Evolutionary conservation across 2,329 filamentous ascomycete species (phyloP).

Genomic region (Calycina herbarum): DNA sequence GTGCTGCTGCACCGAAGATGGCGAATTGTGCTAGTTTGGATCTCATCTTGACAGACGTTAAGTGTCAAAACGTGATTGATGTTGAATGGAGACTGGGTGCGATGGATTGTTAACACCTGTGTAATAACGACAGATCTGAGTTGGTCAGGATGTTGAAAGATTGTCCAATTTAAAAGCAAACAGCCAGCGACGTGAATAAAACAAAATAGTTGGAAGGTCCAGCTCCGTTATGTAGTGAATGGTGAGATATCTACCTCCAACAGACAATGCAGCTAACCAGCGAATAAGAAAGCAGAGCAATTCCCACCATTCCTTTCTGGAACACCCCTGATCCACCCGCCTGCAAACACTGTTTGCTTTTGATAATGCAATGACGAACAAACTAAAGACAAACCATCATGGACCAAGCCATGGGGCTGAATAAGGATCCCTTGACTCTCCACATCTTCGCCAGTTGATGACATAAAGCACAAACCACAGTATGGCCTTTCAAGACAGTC

Average conservation of each 20-base stretch:
- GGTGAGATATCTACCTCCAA: too few relatives aligned
- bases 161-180: neutral
- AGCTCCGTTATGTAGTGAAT: too few relatives aligned
- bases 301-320: conserved; percentile 10
- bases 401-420: too few relatives aligned
- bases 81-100: neutral
- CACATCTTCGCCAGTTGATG: too few relatives aligned
- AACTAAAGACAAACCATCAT: too few relatives aligned
- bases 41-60: conserved; percentile 9
- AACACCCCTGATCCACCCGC: conserved; percentile 9
- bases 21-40: conserved; percentile 18
- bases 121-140: neutral
- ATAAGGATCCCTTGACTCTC: too few relatives aligned
- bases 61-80: neutral
- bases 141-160: neutral
- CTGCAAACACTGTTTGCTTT: too few relatives aligned
- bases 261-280: too few relatives aligned
- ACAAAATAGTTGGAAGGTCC: too few relatives aligned
- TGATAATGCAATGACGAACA: too few relatives aligned
- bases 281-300: conserved; percentile 3
- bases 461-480: too few relatives aligned
- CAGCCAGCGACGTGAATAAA: neutral
- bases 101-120: neutral
- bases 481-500: too few relatives aligned
- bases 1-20: conserved; percentile 15